Conservation (phyloP, 371 early-diverging fungal genomes). For the Saksenaea vasiformis region DNA sequence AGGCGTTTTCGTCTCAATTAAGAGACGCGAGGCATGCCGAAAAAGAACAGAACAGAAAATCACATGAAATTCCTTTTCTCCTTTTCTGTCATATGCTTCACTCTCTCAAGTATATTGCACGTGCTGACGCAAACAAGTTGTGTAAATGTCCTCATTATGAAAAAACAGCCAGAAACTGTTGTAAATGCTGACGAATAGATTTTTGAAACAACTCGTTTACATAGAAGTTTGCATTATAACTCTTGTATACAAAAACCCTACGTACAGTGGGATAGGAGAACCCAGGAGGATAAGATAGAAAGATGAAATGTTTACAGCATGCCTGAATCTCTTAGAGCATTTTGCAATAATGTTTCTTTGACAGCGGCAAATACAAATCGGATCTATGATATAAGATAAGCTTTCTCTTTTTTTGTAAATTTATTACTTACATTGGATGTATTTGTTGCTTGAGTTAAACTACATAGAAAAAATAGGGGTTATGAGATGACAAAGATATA, state of each 20-base stretch:
- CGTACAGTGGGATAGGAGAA: too few species aligned
- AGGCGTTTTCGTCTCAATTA: background rate
- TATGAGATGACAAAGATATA: background rate
- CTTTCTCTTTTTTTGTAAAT: background rate
- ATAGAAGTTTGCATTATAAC: too few species aligned
- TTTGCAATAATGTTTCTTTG: constrained; percentile 73
- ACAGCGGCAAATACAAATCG: constrained; percentile 75
- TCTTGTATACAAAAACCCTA: too few species aligned
- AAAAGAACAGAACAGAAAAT: background rate
- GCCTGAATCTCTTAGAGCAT: constrained; percentile 66
- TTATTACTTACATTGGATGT: constrained; percentile 61
- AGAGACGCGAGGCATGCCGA: background rate
- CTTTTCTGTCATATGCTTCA: too few species aligned
- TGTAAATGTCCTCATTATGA: too few species aligned
- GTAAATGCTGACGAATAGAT: too few species aligned
- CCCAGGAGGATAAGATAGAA: too few species aligned
- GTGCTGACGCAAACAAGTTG: too few species aligned
- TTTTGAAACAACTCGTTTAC: too few species aligned
- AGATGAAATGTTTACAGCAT: constrained; percentile 41
- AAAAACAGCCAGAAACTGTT: too few species aligned
- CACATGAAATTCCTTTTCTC: background rate
- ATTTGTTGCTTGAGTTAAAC: constrained; percentile 75
- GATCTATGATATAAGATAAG: constrained; percentile 26
- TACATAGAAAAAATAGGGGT: constrained; percentile 10
- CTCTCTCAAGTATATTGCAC: too few species aligned